A percentile compares a stretch with the other conserved stretches of the same genome.
These are phyloP conservation scores for Clarkia xantiana DNA, from an alignment of 345 rosid species.

Conservation along the genomic window DNA sequence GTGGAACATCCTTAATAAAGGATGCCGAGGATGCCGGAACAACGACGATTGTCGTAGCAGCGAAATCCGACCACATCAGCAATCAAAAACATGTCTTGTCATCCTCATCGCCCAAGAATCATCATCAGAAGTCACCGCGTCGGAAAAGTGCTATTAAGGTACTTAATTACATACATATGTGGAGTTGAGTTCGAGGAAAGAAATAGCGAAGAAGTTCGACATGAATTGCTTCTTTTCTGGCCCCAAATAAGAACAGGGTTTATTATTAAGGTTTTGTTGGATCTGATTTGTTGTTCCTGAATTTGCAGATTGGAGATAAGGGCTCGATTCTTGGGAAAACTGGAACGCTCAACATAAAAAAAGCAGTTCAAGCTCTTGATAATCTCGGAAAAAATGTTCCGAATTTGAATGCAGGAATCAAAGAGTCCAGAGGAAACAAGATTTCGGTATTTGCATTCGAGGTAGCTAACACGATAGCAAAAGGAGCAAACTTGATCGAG, in stretches of 20 bases:
- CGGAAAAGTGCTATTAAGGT: constrained; percentile 28
- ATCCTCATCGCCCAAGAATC: constrained; percentile 4
- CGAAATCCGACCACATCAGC: constrained; percentile 23
- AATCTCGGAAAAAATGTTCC: constrained; percentile 72
- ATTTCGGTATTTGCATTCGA: constrained; percentile 65
- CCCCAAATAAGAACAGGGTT: too few relatives aligned
- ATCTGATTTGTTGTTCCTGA: neutral
- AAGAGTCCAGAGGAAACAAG: constrained; percentile 35
- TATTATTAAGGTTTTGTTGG: neutral
- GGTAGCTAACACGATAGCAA: constrained; percentile 83
- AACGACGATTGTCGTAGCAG: constrained; percentile 16
- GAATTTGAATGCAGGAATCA: constrained; percentile 42
- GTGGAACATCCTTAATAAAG: constrained; percentile 12
- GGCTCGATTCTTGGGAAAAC: constrained; percentile 53
- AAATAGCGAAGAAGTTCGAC: too few relatives aligned
- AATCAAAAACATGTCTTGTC: constrained; percentile 13
- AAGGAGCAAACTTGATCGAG: constrained; percentile 55
- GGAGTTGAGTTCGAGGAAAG: too few relatives aligned
- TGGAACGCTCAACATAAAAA: constrained; percentile 45
- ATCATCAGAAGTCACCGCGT: constrained; percentile 6
- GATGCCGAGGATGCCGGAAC: constrained; percentile 10
- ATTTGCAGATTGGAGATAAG: constrained; percentile 27
- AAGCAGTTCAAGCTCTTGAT: constrained; percentile 60
- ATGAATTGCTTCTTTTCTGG: too few relatives aligned
- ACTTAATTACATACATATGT: constrained; percentile 1